Evolutionary conservation across 345 rosid species (phyloP).

Genomic region (Sisymbrium irio): DNA sequence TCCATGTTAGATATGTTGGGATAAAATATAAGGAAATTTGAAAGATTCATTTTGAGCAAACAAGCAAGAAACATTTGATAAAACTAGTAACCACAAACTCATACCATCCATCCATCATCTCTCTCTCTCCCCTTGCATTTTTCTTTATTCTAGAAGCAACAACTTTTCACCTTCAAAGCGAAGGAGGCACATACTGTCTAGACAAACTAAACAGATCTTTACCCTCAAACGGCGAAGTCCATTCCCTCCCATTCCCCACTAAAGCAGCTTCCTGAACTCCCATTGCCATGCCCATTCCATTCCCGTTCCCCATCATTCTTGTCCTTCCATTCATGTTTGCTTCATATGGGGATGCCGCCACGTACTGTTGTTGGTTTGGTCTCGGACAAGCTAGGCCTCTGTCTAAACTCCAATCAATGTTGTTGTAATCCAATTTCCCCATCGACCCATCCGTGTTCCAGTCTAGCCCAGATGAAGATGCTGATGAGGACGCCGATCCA

Average conservation of each 20-base stretch:
- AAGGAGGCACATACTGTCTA: constrained; percentile 55
- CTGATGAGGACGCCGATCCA: constrained; percentile 52
- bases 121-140: neutral
- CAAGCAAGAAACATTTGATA: constrained; percentile 30
- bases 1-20: neutral
- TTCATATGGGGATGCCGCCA: constrained; percentile 41
- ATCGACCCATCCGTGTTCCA: constrained; percentile 64
- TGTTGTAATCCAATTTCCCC: constrained; percentile 62
- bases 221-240: constrained; percentile 94
- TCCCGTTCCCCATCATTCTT: constrained; percentile 43
- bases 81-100: constrained; percentile 35
- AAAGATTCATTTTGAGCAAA: constrained; percentile 28
- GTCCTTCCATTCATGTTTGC: constrained; percentile 43
- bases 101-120: constrained; percentile 22
- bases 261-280: constrained; percentile 48
- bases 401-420: constrained; percentile 84
- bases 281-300: constrained; percentile 32
- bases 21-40: constrained; percentile 19
- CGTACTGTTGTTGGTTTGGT: constrained; percentile 45
- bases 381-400: constrained; percentile 48
- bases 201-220: constrained; percentile 88
- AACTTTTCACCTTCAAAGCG: constrained; percentile 23
- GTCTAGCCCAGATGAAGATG: constrained; percentile 65
- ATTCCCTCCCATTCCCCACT: constrained; percentile 55
- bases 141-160: constrained; percentile 24